Base-by-base conservation (phyloP, 345 rosid genomes). In the Anastatica hierochuntica region DNA sequence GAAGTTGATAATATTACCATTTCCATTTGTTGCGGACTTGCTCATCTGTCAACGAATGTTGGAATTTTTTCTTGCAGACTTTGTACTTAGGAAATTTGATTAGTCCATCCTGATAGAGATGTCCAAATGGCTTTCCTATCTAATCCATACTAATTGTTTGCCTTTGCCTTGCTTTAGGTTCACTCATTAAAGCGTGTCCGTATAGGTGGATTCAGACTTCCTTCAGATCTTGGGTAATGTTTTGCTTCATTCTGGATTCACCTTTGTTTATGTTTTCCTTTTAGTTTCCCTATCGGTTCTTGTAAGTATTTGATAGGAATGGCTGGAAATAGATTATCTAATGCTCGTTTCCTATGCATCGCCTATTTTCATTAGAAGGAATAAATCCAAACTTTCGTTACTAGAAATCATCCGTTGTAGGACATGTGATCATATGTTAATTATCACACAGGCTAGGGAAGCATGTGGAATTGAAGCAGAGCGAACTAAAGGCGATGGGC, bases 121-220 rank as follows among this genome's bases (percentile, higher is more conserved):
- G 1, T 58, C 42, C 13, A 46, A 45, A 16, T 29, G 43, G 17
- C 20, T 45, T 18, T 35, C 35, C 20, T 21, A 14, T 21, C 12
- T 11, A 33, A 13, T 11, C 5, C 21, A 15, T 54, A 16, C 60
- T 47, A 49, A 17, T 35, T 40, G 15, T 7, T 12, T 51, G 49
- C 51, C 51, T 36, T 60, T 45, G 42, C 23, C 35, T 57, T 67
- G 55, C 33, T 62, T 49, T 8, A 92, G 98, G 72, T 92, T 53
- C 53, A 92, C 63, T 69, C 96, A 13, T 66, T 88, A 45, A 92
- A 92, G 73, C 84, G 90, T 47, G 60, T 85, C 14, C 79, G 86
- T 27, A 85, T 92, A 10, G 98, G 98, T 60, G 88, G 95, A 52
- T 92, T 75, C 76, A 81, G 90, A 58, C 94, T 92, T 61, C 94